Conservation (phyloP, 371 early-diverging fungal species). For the Rhizomucor pusillus region DNA sequence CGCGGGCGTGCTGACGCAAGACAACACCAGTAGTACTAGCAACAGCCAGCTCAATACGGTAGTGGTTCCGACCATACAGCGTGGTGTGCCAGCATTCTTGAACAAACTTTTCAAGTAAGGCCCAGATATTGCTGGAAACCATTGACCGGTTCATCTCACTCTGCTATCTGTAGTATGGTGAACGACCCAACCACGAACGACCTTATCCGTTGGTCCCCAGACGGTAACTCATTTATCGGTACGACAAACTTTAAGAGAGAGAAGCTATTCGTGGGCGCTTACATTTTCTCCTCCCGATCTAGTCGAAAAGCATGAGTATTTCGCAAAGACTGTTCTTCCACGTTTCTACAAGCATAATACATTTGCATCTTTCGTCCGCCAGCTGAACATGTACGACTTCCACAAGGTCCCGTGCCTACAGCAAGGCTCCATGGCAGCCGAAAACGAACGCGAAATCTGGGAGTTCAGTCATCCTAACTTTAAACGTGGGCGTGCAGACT, state of each 20-base stretch:
- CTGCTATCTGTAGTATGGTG: slow-evolving; percentile 58
- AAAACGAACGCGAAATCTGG: slow-evolving; percentile 61
- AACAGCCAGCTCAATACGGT: background rate
- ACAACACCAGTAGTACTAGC: background rate
- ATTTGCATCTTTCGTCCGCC: slow-evolving; percentile 91
- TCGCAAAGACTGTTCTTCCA: slow-evolving; percentile 82
- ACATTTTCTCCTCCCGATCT: slow-evolving; percentile 2
- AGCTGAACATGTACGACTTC: slow-evolving; percentile 92
- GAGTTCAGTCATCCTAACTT: slow-evolving; percentile 59
- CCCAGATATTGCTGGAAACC: background rate
- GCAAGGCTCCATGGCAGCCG: slow-evolving; percentile 68
- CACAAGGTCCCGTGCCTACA: slow-evolving; percentile 79
- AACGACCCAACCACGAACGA: slow-evolving; percentile 61
- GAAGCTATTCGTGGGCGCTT: background rate
- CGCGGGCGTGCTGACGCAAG: background rate
- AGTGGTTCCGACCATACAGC: slow-evolving; percentile 4
- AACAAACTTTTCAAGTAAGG: slow-evolving; percentile 23
- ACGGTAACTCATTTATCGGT: slow-evolving; percentile 74
- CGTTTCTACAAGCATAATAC: slow-evolving; percentile 92
- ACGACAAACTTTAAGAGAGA: slow-evolving; percentile 5
- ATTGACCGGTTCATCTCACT: background rate
- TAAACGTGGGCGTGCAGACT: slow-evolving; percentile 49
- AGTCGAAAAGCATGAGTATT: slow-evolving; percentile 71
- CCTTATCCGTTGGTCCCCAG: slow-evolving; percentile 74
- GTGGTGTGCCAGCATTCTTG: slow-evolving; percentile 19